Percentiles rank a stretch among this genome's conserved stretches.
Conservation (phyloP, 2,329 filamentous ascomycete genomes). For the Kalmusia sp. region DNA sequence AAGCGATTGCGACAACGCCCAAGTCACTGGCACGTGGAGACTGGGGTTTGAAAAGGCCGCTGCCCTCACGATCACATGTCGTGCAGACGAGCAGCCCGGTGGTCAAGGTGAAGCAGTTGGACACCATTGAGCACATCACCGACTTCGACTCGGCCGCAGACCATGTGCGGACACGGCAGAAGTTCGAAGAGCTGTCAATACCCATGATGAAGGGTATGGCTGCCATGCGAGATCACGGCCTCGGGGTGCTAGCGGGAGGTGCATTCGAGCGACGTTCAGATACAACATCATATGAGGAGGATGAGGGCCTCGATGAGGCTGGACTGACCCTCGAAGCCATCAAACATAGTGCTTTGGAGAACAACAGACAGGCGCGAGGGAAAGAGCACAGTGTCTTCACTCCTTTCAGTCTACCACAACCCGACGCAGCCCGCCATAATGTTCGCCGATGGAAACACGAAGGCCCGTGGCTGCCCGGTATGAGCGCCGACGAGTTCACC, state of each 20-base stretch:
- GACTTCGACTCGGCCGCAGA: slow-evolving; percentile 86
- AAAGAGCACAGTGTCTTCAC: slow-evolving; percentile 7
- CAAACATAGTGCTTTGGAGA: slow-evolving; percentile 22
- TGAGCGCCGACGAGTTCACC: slow-evolving; percentile 63
- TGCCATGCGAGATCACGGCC: slow-evolving; percentile 27
- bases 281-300: slow-evolving; percentile 36
- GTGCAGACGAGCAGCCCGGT: slow-evolving; percentile 73
- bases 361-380: slow-evolving; percentile 9
- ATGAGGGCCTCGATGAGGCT: slow-evolving; percentile 34
- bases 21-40: slow-evolving; percentile 79
- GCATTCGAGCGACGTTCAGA: slow-evolving; percentile 44
- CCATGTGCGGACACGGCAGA: slow-evolving; percentile 79
- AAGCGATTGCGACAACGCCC: slow-evolving; percentile 79
- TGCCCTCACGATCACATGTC: slow-evolving; percentile 76
- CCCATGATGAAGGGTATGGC: slow-evolving; percentile 62
- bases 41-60: slow-evolving; percentile 88
- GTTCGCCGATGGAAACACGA: slow-evolving; percentile 61
- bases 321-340: slow-evolving; percentile 34
- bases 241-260: slow-evolving; percentile 21
- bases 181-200: slow-evolving; percentile 84
- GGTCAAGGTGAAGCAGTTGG: slow-evolving; percentile 77
- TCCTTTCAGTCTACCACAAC: slow-evolving; percentile 28
- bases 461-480: slow-evolving; percentile 65
- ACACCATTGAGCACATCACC: slow-evolving; percentile 86
- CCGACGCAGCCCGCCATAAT: slow-evolving; percentile 32